Percentiles rank a stretch among this genome's conserved stretches.
These are phyloP conservation scores for Sapria himalayana DNA, from an alignment of 345 rosid species.

Conservation along the genomic window DNA sequence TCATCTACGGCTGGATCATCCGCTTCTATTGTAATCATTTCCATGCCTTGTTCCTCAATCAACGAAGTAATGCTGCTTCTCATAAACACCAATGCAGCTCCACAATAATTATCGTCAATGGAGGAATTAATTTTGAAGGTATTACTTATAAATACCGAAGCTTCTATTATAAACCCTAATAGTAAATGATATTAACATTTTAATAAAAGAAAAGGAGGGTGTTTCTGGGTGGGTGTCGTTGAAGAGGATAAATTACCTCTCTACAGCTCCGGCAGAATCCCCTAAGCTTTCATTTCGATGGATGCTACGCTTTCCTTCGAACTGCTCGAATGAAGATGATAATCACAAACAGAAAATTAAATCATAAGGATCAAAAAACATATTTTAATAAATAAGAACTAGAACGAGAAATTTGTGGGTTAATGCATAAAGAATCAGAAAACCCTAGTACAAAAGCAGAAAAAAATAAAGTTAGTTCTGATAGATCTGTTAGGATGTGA, in stretches of 20 bases:
- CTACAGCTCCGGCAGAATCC: conserved; percentile 32
- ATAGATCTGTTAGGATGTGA: conserved; percentile 17
- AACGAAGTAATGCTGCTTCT: conserved; percentile 25
- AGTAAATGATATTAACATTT: no score
- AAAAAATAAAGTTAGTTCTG: conserved; percentile 12
- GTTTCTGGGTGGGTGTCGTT: conserved; percentile 7
- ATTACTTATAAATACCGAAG: conserved; percentile 8
- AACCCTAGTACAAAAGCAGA: conserved; percentile 14
- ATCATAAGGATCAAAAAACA: conserved; percentile 9
- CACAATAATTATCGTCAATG: conserved; percentile 8
- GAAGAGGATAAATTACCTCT: conserved; percentile 32
- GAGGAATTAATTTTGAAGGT: conserved; percentile 5
- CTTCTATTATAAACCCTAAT: conserved; percentile 30
- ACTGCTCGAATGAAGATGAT: conserved; percentile 14
- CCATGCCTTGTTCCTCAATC: conserved; percentile 14
- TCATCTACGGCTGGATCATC: no score
- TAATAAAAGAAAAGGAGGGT: conserved; percentile 9
- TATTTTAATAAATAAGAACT: conserved; percentile 10
- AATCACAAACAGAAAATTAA: conserved; percentile 6
- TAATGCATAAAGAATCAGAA: conserved; percentile 12
- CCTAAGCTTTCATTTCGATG: conserved; percentile 46
- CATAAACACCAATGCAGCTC: conserved; percentile 8
- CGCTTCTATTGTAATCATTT: no score
- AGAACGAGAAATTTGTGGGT: conserved; percentile 39
- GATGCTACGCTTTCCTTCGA: conserved; percentile 29